Percentiles rank a stretch among this genome's conserved stretches.
Evolutionary conservation across 163 green algal species (phyloP).

Genomic region (Scenedesmus sp.): DNA sequence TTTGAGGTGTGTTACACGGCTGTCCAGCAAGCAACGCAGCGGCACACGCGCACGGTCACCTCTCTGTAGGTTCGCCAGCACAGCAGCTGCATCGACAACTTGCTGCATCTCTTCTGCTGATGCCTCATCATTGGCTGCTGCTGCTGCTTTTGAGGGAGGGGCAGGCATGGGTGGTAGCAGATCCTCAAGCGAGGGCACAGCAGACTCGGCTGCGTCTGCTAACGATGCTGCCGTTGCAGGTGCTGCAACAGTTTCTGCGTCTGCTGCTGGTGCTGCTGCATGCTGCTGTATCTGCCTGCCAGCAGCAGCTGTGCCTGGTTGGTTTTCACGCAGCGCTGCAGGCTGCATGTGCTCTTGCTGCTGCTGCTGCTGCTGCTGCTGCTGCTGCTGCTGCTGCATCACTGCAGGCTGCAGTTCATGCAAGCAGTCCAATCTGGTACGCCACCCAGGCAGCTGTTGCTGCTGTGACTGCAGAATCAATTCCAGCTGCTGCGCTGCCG

Average conservation of each 20-base stretch:
- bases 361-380: too few relatives aligned
- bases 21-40: too few relatives aligned
- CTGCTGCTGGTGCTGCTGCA: not conserved
- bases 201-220: not conserved
- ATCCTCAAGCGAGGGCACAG: not conserved
- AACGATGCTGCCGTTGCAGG: too few relatives aligned
- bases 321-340: too few relatives aligned
- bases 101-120: too few relatives aligned
- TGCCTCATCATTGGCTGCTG: not conserved
- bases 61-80: too few relatives aligned
- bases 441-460: not conserved
- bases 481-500: not conserved
- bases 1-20: not conserved
- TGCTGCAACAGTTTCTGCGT: not conserved
- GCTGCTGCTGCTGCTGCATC: conserved; percentile 56
- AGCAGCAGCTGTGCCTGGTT: not conserved
- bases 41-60: too few relatives aligned
- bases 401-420: conserved; percentile 32
- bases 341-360: too few relatives aligned
- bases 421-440: not conserved
- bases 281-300: conserved; percentile 5
- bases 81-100: too few relatives aligned
- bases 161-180: not conserved
- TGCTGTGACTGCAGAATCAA: not conserved
- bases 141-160: not conserved